A percentile compares a stretch with the other conserved stretches of the same genome.
These are phyloP conservation scores for Hemileccinum impolitum DNA, from an alignment of 768 basidiomycete genomes.

Conservation along the genomic window DNA sequence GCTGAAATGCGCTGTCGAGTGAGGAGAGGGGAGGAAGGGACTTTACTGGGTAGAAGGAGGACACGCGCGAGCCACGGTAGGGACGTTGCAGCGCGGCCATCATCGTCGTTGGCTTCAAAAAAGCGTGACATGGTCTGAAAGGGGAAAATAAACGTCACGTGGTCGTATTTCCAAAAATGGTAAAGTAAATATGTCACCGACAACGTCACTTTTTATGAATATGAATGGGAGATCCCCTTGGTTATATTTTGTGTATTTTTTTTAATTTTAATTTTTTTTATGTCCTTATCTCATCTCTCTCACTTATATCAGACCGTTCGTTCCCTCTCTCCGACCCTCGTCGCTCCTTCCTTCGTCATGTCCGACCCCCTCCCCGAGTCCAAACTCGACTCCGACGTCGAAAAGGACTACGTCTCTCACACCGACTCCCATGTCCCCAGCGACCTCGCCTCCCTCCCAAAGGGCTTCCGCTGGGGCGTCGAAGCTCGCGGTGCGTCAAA, in stretches of 20 bases:
- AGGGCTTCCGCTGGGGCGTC: constrained; percentile 31
- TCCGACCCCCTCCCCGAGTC: constrained; percentile 19
- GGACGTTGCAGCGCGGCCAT: constrained; percentile 59
- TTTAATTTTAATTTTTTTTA: constrained; percentile 1
- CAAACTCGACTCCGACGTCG: constrained; percentile 24
- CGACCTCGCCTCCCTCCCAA: constrained; percentile 4
- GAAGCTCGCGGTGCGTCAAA: constrained; percentile 26
- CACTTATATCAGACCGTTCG: constrained; percentile 9
- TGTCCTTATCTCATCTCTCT: constrained; percentile 3
- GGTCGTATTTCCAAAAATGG: constrained; percentile 3
- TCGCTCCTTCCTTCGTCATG: constrained; percentile 17
- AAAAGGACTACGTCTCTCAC: constrained; percentile 26
- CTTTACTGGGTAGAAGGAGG: constrained; percentile 78
- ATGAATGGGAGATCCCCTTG: not conserved
- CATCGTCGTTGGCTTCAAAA: no score
- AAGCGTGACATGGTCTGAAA: no score
- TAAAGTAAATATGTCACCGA: not conserved
- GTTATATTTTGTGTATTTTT: not conserved
- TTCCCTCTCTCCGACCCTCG: not conserved
- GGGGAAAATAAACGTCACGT: constrained; percentile 15
- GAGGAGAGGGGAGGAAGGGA: constrained; percentile 63
- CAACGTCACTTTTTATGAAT: no score
- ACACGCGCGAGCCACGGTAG: constrained; percentile 71
- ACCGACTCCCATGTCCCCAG: constrained; percentile 12
- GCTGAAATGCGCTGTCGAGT: constrained; percentile 88